Evolutionary conservation across 2,329 filamentous ascomycete species (phyloP).

Genomic region (Amesomyces nigricolor): DNA sequence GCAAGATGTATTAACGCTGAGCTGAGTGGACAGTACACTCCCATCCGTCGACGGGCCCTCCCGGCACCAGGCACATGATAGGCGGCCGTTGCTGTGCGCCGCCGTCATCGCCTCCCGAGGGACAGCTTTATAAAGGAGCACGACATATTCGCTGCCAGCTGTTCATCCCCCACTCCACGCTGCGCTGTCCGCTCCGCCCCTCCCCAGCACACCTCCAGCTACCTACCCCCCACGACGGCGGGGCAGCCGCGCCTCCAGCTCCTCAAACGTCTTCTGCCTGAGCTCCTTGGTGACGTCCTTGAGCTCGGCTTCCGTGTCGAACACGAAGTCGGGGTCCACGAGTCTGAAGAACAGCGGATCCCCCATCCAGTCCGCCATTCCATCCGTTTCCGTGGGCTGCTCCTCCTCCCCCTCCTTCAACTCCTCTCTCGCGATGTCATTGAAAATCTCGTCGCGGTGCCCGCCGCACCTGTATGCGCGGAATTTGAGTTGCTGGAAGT

Average conservation of each 20-base stretch:
- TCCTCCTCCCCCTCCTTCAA: background rate
- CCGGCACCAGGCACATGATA: background rate
- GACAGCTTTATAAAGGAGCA: background rate
- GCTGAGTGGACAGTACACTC: background rate
- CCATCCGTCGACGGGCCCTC: background rate
- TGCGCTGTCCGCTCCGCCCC: too few relatives aligned
- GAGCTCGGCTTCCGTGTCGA: too few relatives aligned
- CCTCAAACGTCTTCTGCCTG: too few relatives aligned
- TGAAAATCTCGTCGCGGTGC: slow-evolving; percentile 15
- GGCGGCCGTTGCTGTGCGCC: background rate
- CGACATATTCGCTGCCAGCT: background rate
- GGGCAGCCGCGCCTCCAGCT: too few relatives aligned
- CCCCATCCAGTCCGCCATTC: too few relatives aligned
- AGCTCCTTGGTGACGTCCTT: too few relatives aligned
- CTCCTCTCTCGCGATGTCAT: background rate
- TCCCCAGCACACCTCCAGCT: too few relatives aligned
- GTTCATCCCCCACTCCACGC: background rate
- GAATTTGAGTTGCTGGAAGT: slow-evolving; percentile 19
- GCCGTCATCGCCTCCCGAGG: background rate
- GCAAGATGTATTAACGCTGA: background rate
- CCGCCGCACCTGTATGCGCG: slow-evolving; percentile 20
- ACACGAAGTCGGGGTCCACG: background rate
- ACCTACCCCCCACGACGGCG: too few relatives aligned
- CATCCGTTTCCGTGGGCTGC: too few relatives aligned
- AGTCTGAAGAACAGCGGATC: background rate